phyloP scores from a whole-genome alignment of 2,329 filamentous ascomycete species.

The Trichoderma endophyticum region DNA sequence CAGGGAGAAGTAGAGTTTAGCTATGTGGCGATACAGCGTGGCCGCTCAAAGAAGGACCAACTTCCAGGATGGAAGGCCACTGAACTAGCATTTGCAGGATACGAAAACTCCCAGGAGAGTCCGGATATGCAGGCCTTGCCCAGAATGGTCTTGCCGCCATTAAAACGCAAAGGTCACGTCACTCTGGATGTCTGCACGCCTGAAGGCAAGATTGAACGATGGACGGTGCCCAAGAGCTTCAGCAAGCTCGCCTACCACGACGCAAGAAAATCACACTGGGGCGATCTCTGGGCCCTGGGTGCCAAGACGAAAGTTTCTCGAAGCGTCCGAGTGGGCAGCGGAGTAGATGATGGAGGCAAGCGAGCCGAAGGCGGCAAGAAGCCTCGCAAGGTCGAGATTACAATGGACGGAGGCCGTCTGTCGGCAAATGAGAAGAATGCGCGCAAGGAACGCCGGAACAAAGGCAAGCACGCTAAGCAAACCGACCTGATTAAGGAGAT shows the following conservation, averaged over 20 bases:
- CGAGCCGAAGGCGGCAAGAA: constrained; percentile 42
- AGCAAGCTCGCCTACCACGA: constrained; percentile 83
- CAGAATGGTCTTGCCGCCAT: constrained; percentile 70
- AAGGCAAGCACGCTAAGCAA: constrained; percentile 38
- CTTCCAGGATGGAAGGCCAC: constrained; percentile 55
- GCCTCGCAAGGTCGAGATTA: constrained; percentile 36
- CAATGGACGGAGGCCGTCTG: constrained; percentile 35
- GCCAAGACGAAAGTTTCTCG: constrained; percentile 76
- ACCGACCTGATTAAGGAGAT: constrained; percentile 42
- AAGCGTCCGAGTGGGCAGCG: constrained; percentile 57
- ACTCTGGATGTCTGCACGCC: constrained; percentile 90
- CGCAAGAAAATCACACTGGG: constrained; percentile 86
- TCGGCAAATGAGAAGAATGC: constrained; percentile 38
- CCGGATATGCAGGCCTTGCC: constrained; percentile 69
- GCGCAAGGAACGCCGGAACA: constrained; percentile 39
- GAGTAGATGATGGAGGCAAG: constrained; percentile 46
- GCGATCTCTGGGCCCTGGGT: constrained; percentile 91
- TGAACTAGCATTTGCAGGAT: constrained; percentile 68
- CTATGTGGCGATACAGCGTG: constrained; percentile 81
- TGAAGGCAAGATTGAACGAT: constrained; percentile 79
- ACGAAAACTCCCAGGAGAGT: constrained; percentile 48
- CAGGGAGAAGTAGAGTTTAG: constrained; percentile 90
- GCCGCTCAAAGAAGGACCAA: constrained; percentile 42
- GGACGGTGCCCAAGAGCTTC: constrained; percentile 83
- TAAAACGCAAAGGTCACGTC: constrained; percentile 87